Conservation (phyloP, 2,329 filamentous ascomycete genomes). For the Colletotrichum sp. region DNA sequence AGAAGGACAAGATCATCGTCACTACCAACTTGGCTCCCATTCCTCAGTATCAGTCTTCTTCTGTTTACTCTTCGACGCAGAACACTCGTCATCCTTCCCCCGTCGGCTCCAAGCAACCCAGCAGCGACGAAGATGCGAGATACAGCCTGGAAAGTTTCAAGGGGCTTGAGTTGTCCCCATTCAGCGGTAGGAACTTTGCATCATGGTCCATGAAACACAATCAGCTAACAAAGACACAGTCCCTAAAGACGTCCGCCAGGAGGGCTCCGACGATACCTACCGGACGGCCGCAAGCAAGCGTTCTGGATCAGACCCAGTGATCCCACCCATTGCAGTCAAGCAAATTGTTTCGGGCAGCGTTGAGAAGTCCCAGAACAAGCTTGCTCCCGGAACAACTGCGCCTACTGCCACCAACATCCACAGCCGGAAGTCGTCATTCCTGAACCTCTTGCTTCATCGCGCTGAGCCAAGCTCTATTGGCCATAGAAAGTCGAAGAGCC, state of each 20-base stretch:
- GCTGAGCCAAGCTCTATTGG: neutral
- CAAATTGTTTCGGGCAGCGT: neutral
- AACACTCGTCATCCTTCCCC: neutral
- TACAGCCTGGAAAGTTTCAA: constrained; percentile 32
- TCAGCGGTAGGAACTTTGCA: constrained; percentile 31
- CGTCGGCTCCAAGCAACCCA: neutral
- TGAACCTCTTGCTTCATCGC: neutral
- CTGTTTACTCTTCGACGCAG: constrained; percentile 13
- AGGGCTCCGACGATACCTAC: constrained; percentile 28
- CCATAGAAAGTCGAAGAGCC: constrained; percentile 8
- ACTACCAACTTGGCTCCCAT: neutral
- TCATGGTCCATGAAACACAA: neutral
- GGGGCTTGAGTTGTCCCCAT: constrained; percentile 38
- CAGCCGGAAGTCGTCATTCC: constrained; percentile 5
- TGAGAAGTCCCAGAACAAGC: neutral
- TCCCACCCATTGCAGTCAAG: neutral
- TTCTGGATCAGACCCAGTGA: neutral
- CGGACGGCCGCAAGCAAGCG: constrained; percentile 26
- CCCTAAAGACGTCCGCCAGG: neutral
- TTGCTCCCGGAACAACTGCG: neutral
- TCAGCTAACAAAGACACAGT: neutral
- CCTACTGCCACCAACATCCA: neutral
- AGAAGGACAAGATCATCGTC: neutral
- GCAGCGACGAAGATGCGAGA: neutral
- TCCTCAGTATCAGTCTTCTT: constrained; percentile 6